Evolutionary conservation across 2,329 filamentous ascomycete genomes (phyloP).

Genomic region (Fusarium phyllophilum): DNA sequence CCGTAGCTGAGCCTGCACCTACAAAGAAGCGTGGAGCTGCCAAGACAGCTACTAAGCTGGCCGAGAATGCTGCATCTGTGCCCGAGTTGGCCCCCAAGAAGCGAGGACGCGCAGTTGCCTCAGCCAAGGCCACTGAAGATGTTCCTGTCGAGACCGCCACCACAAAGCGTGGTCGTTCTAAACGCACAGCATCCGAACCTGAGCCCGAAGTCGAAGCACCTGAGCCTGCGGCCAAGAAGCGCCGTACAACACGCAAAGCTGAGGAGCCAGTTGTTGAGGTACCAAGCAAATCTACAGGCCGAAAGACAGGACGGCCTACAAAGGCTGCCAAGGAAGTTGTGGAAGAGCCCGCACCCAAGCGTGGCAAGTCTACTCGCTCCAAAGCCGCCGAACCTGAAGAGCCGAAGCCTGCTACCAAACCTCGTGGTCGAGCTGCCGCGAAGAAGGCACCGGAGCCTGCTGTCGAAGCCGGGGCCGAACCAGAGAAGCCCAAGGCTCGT

Average conservation of each 20-base stretch:
- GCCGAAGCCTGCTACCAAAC: slow-evolving; percentile 4
- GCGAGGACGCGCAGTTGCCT: slow-evolving; percentile 15
- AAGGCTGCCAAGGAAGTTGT: slow-evolving; percentile 15
- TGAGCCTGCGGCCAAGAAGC: slow-evolving; percentile 35
- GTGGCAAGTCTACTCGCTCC: slow-evolving; percentile 21
- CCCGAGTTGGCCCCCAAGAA: slow-evolving; percentile 21
- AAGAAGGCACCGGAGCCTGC: slow-evolving; percentile 6
- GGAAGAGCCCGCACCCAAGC: slow-evolving; percentile 16
- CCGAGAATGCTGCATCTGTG: slow-evolving; percentile 2
- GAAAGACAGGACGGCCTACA: slow-evolving; percentile 13
- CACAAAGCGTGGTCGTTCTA: slow-evolving; percentile 36
- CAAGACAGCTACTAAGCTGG: slow-evolving; percentile 5
- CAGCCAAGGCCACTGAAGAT: background rate
- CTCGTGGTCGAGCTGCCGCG: slow-evolving; percentile 23
- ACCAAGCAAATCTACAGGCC: slow-evolving; percentile 2
- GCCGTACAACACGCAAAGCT: slow-evolving; percentile 22
- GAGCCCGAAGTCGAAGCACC: slow-evolving; percentile 15
- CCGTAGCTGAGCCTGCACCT: slow-evolving; percentile 2
- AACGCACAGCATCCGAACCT: slow-evolving; percentile 15
- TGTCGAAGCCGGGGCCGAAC: background rate
- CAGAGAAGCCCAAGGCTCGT: slow-evolving; percentile 30
- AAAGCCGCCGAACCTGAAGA: slow-evolving; percentile 7
- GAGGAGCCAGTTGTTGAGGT: slow-evolving; percentile 13
- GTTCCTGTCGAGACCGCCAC: slow-evolving; percentile 8
- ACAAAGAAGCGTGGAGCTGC: slow-evolving; percentile 21